A percentile compares a stretch with the other conserved stretches of the same genome.
Evolutionary conservation across 345 rosid species (phyloP).

Genomic region (Noccaea caerulescens): DNA sequence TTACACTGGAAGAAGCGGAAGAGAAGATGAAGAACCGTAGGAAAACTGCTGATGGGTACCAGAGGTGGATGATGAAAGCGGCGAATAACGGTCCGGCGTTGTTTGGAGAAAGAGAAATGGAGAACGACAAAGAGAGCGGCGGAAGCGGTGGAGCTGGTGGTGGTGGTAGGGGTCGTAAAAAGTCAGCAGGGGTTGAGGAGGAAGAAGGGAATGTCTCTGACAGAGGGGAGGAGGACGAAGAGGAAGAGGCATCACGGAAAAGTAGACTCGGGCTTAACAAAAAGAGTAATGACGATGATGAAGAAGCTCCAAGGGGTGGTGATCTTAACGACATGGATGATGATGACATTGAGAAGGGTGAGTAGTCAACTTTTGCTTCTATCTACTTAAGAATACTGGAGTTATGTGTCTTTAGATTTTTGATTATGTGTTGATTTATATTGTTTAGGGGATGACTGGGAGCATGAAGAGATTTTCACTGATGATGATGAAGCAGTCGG

Average conservation of each 20-base stretch:
- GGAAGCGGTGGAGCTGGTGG: constrained; percentile 33
- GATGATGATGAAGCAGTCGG: constrained; percentile 99
- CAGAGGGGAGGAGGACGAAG: constrained; percentile 93
- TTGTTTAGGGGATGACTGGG: constrained; percentile 93
- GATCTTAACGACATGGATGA: constrained; percentile 84
- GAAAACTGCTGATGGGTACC: constrained; percentile 95
- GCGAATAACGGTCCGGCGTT: constrained; percentile 92
- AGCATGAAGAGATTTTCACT: constrained; percentile 96
- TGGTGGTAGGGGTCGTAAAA: constrained; percentile 81
- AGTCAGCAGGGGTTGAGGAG: constrained; percentile 63
- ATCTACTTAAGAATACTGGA: not conserved
- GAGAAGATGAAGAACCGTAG: constrained; percentile 96
- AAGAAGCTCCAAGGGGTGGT: constrained; percentile 90
- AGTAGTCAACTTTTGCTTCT: constrained; percentile 14
- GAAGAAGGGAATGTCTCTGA: constrained; percentile 90
- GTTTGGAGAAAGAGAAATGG: constrained; percentile 92
- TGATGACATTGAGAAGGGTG: constrained; percentile 95
- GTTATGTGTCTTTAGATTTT: not conserved
- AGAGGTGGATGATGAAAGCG: constrained; percentile 99
- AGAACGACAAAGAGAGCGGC: constrained; percentile 70
- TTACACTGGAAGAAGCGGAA: constrained; percentile 97
- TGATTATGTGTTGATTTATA: constrained; percentile 20
- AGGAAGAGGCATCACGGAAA: constrained; percentile 85
- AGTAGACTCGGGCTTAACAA: constrained; percentile 84
- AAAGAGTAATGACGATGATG: constrained; percentile 80